Evolutionary conservation across 108 stramenopile genomes (phyloP), one percentile per base, ranked within the genome.

Genomic region (Tribonema minus): DNA sequence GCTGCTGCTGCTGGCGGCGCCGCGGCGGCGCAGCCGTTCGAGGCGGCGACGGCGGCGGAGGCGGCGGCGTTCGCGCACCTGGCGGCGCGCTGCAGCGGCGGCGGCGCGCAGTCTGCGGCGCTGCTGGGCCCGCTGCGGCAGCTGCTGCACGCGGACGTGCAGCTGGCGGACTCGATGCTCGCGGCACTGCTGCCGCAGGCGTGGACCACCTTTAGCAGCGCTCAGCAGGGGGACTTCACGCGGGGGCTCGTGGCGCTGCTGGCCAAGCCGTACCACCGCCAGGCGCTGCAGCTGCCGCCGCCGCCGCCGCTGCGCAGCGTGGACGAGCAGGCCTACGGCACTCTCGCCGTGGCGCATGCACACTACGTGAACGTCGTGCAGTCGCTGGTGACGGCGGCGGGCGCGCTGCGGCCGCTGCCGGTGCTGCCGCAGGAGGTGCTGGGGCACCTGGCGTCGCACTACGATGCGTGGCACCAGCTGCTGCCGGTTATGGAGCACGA

Each of bases 361-460:
- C 28, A 20, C 33, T 32, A 82, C 64, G 64, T 82, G 37, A 82
- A 82, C 46, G 71, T 74, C 67, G 63, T 83, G 32, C 82, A 83
- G 75, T 64, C 67, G 54, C 54, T 76, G 35, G 61, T 83, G 32
- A 37, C 36, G 4, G 70, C 61, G 12, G 41, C 69, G 15, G 68
- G 61, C 1, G 58, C 54, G 5, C 64, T 77, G 25, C 34, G 75
- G 9, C 82, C 82, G 28, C 34, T 83, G 75, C 82, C 82, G 4
- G 26, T 61, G 26, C 61, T 83, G 12, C 82, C 82, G 4, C 67
- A 39, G 7, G 82, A 83, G 20, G 35, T 83, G 30, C 59, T 83
- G 29, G 82, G 70, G 0, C 67, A 68, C 4, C 62, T 83, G 20
- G 75, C 75, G 2, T 58, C 75, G 26, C 67, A 67, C 58, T 83